A percentile compares a stretch with the other conserved stretches of the same genome.
phyloP scores from a whole-genome alignment of 768 basidiomycete genomes.

The Amanita molliuscula region DNA sequence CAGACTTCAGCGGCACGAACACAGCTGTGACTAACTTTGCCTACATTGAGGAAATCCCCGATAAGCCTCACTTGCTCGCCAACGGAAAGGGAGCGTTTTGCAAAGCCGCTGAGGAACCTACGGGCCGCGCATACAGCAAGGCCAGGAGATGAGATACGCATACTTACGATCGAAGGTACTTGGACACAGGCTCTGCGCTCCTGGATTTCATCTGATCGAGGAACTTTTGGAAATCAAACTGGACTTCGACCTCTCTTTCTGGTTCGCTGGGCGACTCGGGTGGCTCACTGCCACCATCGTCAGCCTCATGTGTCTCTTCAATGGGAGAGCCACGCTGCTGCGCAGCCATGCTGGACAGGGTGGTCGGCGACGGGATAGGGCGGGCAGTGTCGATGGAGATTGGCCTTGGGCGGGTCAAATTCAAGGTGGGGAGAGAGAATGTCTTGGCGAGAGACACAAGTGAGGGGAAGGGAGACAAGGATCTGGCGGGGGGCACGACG shows the following conservation, averaged over 20 bases:
- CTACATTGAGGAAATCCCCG: conserved; percentile 82
- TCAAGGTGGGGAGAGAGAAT: conserved; percentile 36
- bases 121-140: neutral
- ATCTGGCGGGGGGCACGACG: conserved; percentile 18
- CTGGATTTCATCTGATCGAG: conserved; percentile 89
- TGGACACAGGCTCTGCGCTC: conserved; percentile 85
- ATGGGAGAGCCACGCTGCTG: conserved; percentile 16
- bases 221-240: conserved; percentile 92
- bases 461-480: conserved; percentile 45
- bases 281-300: neutral
- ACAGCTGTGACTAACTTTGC: conserved; percentile 13
- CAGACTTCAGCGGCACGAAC: neutral
- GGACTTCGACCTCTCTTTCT: conserved; percentile 23
- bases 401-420: conserved; percentile 40
- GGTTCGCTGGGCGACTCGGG: conserved; percentile 4
- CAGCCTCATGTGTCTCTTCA: conserved; percentile 4
- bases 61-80: conserved; percentile 93
- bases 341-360: conserved; percentile 41
- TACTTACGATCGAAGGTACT: conserved; percentile 89
- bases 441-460: conserved; percentile 58
- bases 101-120: conserved; percentile 90
- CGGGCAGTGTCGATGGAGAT: conserved; percentile 52
- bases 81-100: conserved; percentile 85
- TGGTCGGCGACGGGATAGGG: conserved; percentile 45
- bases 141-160: neutral